These are phyloP conservation scores for Carex arenaria DNA, from an alignment of 202 grass and related monocot genomes.

Conservation along the genomic window DNA sequence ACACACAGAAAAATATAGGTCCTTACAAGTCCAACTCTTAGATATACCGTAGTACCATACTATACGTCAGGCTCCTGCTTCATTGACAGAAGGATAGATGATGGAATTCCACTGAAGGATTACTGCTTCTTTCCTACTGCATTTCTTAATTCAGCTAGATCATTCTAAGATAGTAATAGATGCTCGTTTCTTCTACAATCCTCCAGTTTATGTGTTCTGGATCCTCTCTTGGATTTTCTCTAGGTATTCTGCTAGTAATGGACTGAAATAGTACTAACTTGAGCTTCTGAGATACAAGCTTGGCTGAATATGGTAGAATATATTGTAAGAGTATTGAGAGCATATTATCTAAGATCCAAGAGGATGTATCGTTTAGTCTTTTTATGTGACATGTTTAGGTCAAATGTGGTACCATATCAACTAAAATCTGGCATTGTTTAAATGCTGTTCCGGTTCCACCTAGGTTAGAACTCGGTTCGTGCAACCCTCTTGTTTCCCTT, in stretches of 20 bases:
- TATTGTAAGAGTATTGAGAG: slow-evolving; percentile 13
- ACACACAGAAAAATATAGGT: background rate
- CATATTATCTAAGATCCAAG: background rate
- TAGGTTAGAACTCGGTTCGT: background rate
- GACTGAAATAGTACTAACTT: background rate
- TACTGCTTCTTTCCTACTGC: background rate
- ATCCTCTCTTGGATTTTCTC: background rate
- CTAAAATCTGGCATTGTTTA: background rate
- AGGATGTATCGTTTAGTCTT: background rate
- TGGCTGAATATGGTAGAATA: background rate
- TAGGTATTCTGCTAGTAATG: background rate
- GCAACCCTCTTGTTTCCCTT: too few species aligned
- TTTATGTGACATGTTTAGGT: background rate
- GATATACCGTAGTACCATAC: background rate
- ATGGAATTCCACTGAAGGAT: background rate
- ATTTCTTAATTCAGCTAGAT: background rate
- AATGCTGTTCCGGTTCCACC: background rate
- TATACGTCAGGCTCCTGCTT: background rate
- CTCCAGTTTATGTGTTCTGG: background rate
- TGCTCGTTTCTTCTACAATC: background rate
- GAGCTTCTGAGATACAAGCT: background rate
- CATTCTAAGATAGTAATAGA: background rate
- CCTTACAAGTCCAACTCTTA: background rate
- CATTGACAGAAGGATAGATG: slow-evolving; percentile 16
- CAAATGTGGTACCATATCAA: background rate